Evolutionary conservation across 108 stramenopile species (phyloP).

Genomic region (Mayamaea pseudoterrestris): DNA sequence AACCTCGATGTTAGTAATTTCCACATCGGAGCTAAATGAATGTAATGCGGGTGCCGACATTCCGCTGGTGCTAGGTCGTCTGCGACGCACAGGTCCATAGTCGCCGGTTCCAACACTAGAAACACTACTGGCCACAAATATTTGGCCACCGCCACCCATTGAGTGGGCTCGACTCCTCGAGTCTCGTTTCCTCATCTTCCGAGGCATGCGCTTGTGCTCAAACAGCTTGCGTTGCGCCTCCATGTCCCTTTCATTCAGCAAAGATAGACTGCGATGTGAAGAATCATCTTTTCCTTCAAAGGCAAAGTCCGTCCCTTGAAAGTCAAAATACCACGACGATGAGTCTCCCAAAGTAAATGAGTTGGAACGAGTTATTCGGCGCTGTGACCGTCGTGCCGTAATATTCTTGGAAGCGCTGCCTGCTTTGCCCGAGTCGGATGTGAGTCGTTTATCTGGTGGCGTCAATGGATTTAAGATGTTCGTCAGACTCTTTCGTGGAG

Average conservation of each 20-base stretch:
- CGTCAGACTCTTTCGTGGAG: neutral
- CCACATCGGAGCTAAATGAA: no score
- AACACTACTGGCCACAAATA: no score
- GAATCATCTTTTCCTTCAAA: constrained; percentile 1
- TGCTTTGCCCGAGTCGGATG: neutral
- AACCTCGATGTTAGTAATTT: neutral
- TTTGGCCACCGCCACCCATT: no score
- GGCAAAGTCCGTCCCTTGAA: constrained; percentile 2
- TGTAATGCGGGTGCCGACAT: no score
- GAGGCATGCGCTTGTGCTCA: constrained; percentile 5
- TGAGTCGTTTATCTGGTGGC: no score
- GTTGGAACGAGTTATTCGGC: neutral
- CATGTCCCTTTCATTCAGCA: constrained; percentile 10
- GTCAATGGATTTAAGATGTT: no score
- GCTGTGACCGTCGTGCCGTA: no score
- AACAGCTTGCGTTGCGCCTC: constrained; percentile 11
- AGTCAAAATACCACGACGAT: constrained; percentile 20
- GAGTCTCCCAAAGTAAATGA: constrained; percentile 6
- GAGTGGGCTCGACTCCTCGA: no score
- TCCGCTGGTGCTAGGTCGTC: no score
- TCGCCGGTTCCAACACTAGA: no score
- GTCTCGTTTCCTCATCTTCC: constrained; percentile 2
- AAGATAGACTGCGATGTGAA: constrained; percentile 14
- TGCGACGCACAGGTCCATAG: constrained; percentile 1
- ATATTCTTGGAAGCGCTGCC: no score